Percentiles rank a stretch among this genome's conserved stretches.
Evolutionary conservation across 2,329 filamentous ascomycete species (phyloP).

Genomic region (Epichloe sp.): DNA sequence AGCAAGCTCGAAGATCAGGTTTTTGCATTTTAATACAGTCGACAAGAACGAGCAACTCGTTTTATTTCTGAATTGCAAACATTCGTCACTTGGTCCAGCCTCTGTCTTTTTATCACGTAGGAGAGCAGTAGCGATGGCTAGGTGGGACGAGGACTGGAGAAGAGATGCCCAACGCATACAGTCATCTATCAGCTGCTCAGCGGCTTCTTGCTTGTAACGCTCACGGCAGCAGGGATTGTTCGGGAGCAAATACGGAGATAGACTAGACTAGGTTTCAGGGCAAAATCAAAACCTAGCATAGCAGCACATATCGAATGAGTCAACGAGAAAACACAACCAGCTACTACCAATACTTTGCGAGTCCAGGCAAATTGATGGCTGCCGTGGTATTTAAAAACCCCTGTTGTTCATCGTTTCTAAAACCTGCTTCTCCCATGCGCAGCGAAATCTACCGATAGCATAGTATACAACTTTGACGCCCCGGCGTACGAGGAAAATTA

Average conservation of each 20-base stretch:
- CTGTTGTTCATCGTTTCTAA: too few relatives aligned
- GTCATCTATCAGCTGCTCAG: neutral
- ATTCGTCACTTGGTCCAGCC: neutral
- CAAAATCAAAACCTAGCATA: neutral
- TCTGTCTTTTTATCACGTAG: too few relatives aligned
- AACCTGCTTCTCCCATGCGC: too few relatives aligned
- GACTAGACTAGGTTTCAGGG: neutral
- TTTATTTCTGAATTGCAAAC: neutral
- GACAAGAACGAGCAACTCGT: neutral
- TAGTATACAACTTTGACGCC: too few relatives aligned
- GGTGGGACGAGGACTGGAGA: neutral
- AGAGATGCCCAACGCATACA: neutral
- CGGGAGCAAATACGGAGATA: neutral
- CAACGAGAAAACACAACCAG: neutral
- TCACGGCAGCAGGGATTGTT: neutral
- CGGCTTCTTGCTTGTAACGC: neutral
- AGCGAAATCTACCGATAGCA: too few relatives aligned
- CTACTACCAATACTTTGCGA: too few relatives aligned
- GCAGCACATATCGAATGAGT: neutral
- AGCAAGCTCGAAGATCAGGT: constrained; percentile 98
- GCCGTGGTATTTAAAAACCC: too few relatives aligned
- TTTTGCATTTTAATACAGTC: constrained; percentile 59
- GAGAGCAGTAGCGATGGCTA: too few relatives aligned
- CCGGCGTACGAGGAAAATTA: too few relatives aligned
- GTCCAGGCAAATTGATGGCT: too few relatives aligned